Conservation (phyloP, 805 yeast genomes). For the Cyberlindnera xishuangbannaensis region DNA sequence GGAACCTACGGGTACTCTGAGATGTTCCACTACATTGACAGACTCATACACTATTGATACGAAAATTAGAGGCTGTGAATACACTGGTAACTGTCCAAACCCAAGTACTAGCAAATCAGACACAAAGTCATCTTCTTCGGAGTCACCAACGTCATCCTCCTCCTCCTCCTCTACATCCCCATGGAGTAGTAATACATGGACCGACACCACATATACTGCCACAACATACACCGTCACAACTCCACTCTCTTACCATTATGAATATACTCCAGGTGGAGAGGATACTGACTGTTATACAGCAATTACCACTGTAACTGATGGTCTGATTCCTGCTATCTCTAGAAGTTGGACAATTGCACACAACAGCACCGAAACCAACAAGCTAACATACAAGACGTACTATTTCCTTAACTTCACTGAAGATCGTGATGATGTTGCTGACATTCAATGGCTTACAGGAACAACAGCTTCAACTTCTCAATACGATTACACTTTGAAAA, state of each 20-base stretch:
- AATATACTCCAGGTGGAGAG: slow-evolving; percentile 2
- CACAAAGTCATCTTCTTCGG: not conserved
- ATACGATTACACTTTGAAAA: not conserved
- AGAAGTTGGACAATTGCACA: not conserved
- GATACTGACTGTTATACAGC: slow-evolving; percentile 12
- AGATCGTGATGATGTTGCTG: slow-evolving; percentile 15
- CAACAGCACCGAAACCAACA: not conserved
- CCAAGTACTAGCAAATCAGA: not conserved
- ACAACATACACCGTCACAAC: slow-evolving; percentile 13
- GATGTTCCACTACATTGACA: slow-evolving; percentile 22
- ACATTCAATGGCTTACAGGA: slow-evolving; percentile 10
- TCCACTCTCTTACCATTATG: slow-evolving; percentile 5
- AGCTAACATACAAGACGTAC: slow-evolving; percentile 6
- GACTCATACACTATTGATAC: slow-evolving; percentile 3
- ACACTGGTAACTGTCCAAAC: slow-evolving; percentile 7
- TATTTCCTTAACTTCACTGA: slow-evolving; percentile 15
- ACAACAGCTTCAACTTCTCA: not conserved
- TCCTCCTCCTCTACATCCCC: not conserved
- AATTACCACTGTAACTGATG: not conserved
- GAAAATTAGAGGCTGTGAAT: slow-evolving; percentile 5
- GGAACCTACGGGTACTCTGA: slow-evolving; percentile 29
- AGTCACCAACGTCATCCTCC: slow-evolving; percentile 2
- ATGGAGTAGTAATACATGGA: slow-evolving; percentile 1
- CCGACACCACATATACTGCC: slow-evolving; percentile 5
- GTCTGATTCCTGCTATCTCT: not conserved